Percentiles rank a stretch among this genome's conserved stretches.
These are phyloP conservation scores for Citrus cavaleriei DNA, from an alignment of 345 rosid genomes.

Conservation along the genomic window DNA sequence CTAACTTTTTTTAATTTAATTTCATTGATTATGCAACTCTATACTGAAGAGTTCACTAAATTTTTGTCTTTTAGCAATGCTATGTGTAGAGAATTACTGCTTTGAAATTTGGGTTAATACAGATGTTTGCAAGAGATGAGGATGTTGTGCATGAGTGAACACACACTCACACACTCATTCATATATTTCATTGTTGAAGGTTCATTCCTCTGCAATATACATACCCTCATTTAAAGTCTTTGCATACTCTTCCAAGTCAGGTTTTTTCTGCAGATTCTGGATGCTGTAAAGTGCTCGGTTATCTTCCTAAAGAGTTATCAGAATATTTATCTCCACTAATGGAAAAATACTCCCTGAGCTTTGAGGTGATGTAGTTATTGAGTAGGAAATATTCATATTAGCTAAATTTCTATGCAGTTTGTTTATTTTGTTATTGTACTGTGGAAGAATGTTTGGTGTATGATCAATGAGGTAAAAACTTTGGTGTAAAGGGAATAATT, in stretches of 20 bases:
- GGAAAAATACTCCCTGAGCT: conserved; percentile 44
- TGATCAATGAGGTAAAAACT: not conserved
- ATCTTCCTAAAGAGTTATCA: conserved; percentile 74
- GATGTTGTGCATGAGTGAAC: not conserved
- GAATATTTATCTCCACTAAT: conserved; percentile 67
- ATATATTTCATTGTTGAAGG: not conserved
- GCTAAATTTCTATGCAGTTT: not conserved
- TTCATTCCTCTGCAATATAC: not conserved
- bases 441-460: not conserved
- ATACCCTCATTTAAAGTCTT: not conserved
- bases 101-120: not conserved
- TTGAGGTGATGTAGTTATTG: conserved; percentile 55
- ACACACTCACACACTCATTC: not conserved
- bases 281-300: conserved; percentile 58
- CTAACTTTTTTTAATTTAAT: not conserved
- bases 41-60: not conserved
- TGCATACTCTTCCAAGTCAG: conserved; percentile 32
- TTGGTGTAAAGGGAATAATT: not conserved
- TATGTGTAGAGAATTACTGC: not conserved
- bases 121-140: not conserved
- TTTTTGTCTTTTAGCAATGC: not conserved
- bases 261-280: conserved; percentile 54
- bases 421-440: not conserved
- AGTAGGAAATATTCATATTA: not conserved
- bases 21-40: not conserved